Base-by-base conservation (phyloP, 345 rosid species). In the Populus ilicifolia region DNA sequence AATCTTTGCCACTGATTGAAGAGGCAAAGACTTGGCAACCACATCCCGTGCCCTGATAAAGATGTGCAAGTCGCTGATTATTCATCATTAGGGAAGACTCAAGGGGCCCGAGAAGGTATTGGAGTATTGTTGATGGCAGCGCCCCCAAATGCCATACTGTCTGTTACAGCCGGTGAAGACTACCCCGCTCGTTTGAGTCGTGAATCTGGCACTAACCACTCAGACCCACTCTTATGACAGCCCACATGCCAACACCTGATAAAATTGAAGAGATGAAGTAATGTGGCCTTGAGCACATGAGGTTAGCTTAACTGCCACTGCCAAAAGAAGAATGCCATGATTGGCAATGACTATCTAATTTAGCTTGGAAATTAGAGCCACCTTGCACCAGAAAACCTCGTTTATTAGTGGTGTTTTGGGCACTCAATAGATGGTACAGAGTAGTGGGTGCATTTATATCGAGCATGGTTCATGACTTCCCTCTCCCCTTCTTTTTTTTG, bases 271-370 rank as follows among this genome's bases (percentile, higher is more conserved):
- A 74, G 23, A 7, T 73, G 21, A 21, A 54, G 75, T 43, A 72
- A 52, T 73, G 17, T 39, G 54, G 62, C 38, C 76, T 36, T 6
- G 1, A 52, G 38, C 17, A 65, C 64, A 52, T 16, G 29, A 67
- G 18, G 61, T 48, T 23, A 67, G 64, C 64, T 75, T 8, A 66
- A 50, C 78, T 75, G 35, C 66, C 46, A 48, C 43, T 75, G 2
- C 52, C 72, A 25, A 12, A 43, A 23, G 29, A 39, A 41, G 2
- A 5, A 43, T n/a, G 25, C 27, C 54, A 16, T n/a, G 29, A 41
- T 41, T 43, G 72, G 52, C 35, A 21, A 23, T 69, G 33, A 2
- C 72, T 13, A 20, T 13, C 23, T 17, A 41, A 38, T 27, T 27
- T n/a, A 41, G 27, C 52, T 69, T 41, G 72, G 8, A 38, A 21